Evolutionary conservation across 1,284 basidiomycete species (phyloP), one percentile per base, ranked within the genome.

Genomic region (Trametes polyzona): DNA sequence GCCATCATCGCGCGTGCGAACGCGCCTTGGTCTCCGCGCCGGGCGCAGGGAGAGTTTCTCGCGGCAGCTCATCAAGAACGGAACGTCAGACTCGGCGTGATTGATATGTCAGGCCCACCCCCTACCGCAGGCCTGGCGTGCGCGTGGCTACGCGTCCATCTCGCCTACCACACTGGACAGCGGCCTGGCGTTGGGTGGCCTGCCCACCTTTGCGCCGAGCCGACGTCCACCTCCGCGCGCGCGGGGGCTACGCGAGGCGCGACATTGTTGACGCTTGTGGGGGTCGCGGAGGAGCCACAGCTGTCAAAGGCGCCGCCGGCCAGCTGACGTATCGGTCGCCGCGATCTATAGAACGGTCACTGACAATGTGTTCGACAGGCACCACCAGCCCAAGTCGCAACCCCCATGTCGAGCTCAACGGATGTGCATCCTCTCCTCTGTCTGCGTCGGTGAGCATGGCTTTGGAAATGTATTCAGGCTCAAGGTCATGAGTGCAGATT

Each of bases 321-420:
- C n/a, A 42, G 41, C 16, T 41, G 48, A 32, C 48, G 37, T 41
- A 50, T 50, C 48, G 48, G 48, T 50, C 27, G 36, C n/a, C 48
- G 19, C 17, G 37, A 50, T 50, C 48, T 50, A 41, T 50, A 50
- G 37, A 50, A 50, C 26, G 7, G 11, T 6, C 27, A 11, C 19
- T 50, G 48, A 50, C 48, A 40, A 12, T 29, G 48, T 50, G 37
- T 50, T 50, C 37, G 19, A 12, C 21, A 7, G 39, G 21, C 39
- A 12, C 12, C 21, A 24, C 17, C 19, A n/a, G 24, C 11, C 16
- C 10, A n/a, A 16, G 23, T 35, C 12, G 33, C 11, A 35, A 35
- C 17, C 17, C 30, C 16, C 30, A 16, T 16, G 30, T 32, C 30
- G 16, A 32, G 30, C 30, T 32, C 30, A 32, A 16, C 16, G 10